Evolutionary conservation across 257 asterid genomes (phyloP), one percentile per base, ranked within the genome.

Genomic region (Vinca minor): DNA sequence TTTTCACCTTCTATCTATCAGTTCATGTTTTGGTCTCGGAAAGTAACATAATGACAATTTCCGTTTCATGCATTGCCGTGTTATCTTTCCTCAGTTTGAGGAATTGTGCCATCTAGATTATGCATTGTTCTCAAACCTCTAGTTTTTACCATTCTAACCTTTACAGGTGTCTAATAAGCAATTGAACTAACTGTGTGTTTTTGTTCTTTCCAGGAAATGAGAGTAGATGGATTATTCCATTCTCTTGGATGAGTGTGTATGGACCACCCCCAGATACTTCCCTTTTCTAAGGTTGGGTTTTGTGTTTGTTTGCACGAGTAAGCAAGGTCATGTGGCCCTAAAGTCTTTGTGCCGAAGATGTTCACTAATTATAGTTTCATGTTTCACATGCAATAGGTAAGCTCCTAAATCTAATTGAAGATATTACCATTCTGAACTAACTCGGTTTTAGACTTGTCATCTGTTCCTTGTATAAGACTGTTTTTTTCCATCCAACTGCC

Each of bases 221-320:
- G 67, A 71, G 65, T 56, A 79, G 73, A 65, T 88, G 98, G 98
- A 69, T 74, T 62, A 68, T 83, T 54, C 98, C 98, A 5, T 80
- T 77, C 64, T 91, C 98, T 26, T 91, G 98, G 98, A 84, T 83
- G 83, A 88, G 96, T 35, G 88, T 91, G 12, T 91, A 91, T 55
- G 98, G 98, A 59, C 95, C 96, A 29, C 96, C 98, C 21, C 89
- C 94, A 23, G 98, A 91, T 54, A 72, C 76, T 77, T 57, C 81
- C 63, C 80, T 91, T 23, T 91, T 88, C 70, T 91, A 85, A 76
- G 75, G n/a, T 67, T 44, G n/a, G 55, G 25, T 15, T 61, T 41
- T 20, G 4, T 8, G 6, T 3, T n/a, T n/a, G n/a, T 1, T 49
- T 3, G 11, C 8, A 1, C 8, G 44, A 38, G 13, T 8, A 7